Base-by-base conservation (phyloP, 257 asterid genomes). In the Echites panduratus region DNA sequence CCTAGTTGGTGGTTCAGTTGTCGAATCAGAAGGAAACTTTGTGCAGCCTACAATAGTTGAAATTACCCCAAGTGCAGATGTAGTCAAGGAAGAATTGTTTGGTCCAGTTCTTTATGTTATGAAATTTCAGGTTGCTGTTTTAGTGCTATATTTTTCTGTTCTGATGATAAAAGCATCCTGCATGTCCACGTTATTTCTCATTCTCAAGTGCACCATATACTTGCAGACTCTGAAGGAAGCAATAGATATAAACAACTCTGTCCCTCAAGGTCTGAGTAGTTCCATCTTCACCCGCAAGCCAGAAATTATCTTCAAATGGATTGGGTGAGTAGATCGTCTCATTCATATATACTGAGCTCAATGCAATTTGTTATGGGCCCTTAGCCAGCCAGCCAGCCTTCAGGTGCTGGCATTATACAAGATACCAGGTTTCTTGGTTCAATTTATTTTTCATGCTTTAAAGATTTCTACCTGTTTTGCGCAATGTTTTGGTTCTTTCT, bases 251-350 rank as follows among this genome's bases (percentile, higher is more conserved):
- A 87, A 95, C 87, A 95, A 95, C 81, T 95, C 97, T 9, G 99
- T 95, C 40, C 99, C 99, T 78, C 99, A 95, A 84, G 99, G 99
- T 70, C 89, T 95, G 14, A 95, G 99, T 72, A 95, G 99, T 80
- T 92, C 99, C 81, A 95, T 95, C 89, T 92, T 92, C 96, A 87
- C 99, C 47, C 85, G 79, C 75, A 81, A 73, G 43, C 98, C 99
- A 48, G 98, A 90, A 77, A 59, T 82, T 44, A 85, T 95, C 56
- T 95, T 95, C 92, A 89, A 86, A 85, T 95, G 99, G 98, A 84
- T 89, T 35, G 99, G 98, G 98, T 94, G 74, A 89, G 96, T 81
- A 49, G 38, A 73, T 63, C 14, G 0, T 32, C 10, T 22, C 29
- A 32, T 54, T 50, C 53, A 43, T 66, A 32, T 11, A 69, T 40